Conservation (phyloP, 2,329 filamentous ascomycete genomes). For the Myriosclerotinia scirpicola region DNA sequence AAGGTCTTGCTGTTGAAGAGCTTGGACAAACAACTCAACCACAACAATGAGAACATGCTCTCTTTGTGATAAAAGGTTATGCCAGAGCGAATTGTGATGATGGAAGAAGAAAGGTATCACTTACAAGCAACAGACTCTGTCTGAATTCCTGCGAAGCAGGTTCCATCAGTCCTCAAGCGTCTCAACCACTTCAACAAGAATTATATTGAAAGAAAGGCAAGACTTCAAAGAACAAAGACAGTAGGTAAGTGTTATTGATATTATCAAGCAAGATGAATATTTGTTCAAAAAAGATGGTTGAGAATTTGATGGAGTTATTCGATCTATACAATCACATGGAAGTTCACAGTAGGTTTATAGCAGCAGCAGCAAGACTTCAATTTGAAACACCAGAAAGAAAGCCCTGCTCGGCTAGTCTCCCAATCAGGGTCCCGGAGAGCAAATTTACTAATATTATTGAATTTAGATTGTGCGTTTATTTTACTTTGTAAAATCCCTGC, state of each 20-base stretch:
- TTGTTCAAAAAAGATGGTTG: not conserved
- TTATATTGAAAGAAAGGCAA: not conserved
- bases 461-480: not conserved
- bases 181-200: not conserved
- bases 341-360: not conserved
- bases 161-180: not conserved
- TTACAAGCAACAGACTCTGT: not conserved
- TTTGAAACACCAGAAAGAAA: not conserved
- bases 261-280: not conserved
- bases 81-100: not conserved
- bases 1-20: not conserved
- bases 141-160: not conserved
- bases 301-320: not conserved
- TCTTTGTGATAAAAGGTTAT: not conserved
- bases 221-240: not conserved
- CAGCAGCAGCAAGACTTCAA: not conserved
- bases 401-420: not conserved
- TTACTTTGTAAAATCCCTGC: slow-evolving; percentile 11
- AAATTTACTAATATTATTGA: slow-evolving; percentile 1
- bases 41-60: not conserved
- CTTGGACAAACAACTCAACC: not conserved
- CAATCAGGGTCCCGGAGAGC: not conserved
- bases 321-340: not conserved
- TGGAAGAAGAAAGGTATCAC: not conserved
- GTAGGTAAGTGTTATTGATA: not conserved